Conservation (phyloP, 108 stramenopile genomes). For the Pseudonitzschia delicatissima region DNA sequence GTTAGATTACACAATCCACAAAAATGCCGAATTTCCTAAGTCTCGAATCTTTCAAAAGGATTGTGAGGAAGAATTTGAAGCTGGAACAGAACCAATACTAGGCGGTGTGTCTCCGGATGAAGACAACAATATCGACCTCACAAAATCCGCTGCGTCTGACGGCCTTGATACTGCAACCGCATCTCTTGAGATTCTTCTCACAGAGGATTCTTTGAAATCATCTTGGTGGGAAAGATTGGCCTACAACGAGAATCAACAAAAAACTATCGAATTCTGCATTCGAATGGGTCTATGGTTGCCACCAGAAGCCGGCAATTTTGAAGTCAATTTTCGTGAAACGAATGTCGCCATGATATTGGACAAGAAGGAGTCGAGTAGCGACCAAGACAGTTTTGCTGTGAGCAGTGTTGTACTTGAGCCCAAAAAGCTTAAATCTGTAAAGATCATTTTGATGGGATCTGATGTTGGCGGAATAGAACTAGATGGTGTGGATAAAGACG, state of each 20-base stretch:
- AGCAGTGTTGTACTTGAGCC: neutral
- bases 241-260: neutral
- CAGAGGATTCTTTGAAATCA: neutral
- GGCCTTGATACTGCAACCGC: neutral
- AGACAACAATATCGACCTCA: neutral
- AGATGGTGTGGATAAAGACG: too few species aligned
- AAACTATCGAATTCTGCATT: conserved; percentile 4
- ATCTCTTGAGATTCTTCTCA: neutral
- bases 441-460: neutral
- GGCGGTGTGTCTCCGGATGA: neutral
- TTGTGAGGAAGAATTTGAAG: neutral
- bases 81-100: neutral
- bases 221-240: neutral
- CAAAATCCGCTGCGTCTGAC: neutral
- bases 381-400: neutral
- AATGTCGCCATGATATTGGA: neutral
- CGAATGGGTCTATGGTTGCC: conserved; percentile 2
- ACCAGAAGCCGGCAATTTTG: neutral
- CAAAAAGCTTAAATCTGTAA: neutral
- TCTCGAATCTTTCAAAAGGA: conserved; percentile 5
- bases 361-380: neutral
- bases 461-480: too few species aligned
- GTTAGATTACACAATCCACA: conserved; percentile 6
- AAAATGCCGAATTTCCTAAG: neutral
- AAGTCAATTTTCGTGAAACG: conserved; percentile 16